Percentiles rank a stretch among this genome's conserved stretches.
These are phyloP conservation scores for Populus tremula DNA, from an alignment of 345 rosid genomes.

Conservation along the genomic window DNA sequence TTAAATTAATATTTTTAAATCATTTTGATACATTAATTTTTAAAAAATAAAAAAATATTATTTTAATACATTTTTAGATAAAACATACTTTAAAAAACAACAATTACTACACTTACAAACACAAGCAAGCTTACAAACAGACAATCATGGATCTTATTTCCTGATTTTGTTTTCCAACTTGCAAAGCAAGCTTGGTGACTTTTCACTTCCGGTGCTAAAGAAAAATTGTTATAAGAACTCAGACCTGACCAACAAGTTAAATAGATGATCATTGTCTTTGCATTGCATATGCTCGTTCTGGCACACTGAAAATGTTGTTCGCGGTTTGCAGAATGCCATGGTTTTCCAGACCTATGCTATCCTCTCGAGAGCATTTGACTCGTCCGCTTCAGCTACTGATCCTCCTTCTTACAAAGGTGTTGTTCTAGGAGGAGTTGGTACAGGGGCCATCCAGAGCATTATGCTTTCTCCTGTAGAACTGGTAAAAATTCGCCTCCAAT, in stretches of 20 bases:
- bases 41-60: too few relatives aligned
- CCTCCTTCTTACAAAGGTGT: slow-evolving; percentile 87
- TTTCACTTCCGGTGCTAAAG: too few relatives aligned
- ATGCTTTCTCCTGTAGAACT: slow-evolving; percentile 75
- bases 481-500: slow-evolving; percentile 80
- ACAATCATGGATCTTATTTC: neutral
- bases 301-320: neutral
- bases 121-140: too few relatives aligned
- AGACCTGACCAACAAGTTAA: neutral
- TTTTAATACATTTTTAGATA: too few relatives aligned
- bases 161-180: neutral
- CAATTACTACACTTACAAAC: too few relatives aligned
- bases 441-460: slow-evolving; percentile 81
- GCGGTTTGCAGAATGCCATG: slow-evolving; percentile 79
- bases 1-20: too few relatives aligned
- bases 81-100: too few relatives aligned
- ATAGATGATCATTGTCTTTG: neutral
- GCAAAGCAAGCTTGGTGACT: neutral
- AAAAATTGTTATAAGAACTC: neutral
- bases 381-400: slow-evolving; percentile 39
- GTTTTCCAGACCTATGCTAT: slow-evolving; percentile 86
- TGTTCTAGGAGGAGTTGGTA: slow-evolving; percentile 75
- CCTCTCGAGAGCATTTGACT: slow-evolving; percentile 69
- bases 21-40: too few relatives aligned
- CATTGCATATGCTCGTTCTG: neutral